Evolutionary conservation across 2,329 filamentous ascomycete genomes (phyloP).

Genomic region (Monilinia fructicola): DNA sequence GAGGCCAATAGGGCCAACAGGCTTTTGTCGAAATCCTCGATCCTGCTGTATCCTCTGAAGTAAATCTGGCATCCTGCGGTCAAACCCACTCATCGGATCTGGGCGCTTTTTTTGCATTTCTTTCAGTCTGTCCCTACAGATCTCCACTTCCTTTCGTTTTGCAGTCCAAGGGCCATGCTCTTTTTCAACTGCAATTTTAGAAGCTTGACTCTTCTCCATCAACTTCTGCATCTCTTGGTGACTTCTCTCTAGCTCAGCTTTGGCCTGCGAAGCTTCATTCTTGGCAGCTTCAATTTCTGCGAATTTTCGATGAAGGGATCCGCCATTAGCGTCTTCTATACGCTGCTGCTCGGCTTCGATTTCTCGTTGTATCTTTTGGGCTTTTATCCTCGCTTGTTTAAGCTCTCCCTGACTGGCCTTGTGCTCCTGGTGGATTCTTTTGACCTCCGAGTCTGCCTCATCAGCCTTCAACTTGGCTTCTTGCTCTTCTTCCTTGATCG

Average conservation of each 20-base stretch:
- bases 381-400: constrained; percentile 51
- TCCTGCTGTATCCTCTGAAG: constrained; percentile 70
- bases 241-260: constrained; percentile 45
- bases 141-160: constrained; percentile 56
- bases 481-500: constrained; percentile 49
- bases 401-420: constrained; percentile 62
- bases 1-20: constrained; percentile 80
- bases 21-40: constrained; percentile 64
- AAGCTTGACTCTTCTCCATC: constrained; percentile 40
- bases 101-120: constrained; percentile 57
- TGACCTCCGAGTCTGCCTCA: constrained; percentile 53
- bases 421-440: constrained; percentile 60
- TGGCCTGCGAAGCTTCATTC: constrained; percentile 48
- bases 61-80: constrained; percentile 60
- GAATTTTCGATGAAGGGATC: constrained; percentile 62
- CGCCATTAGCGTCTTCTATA: constrained; percentile 68
- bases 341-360: constrained; percentile 59
- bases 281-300: constrained; percentile 60
- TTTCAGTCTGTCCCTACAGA: constrained; percentile 51
- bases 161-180: constrained; percentile 39
- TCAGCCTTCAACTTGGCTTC: constrained; percentile 54
- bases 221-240: constrained; percentile 43
- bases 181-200: constrained; percentile 41
- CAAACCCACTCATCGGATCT: constrained; percentile 64
- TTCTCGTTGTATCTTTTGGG: constrained; percentile 48